Evolutionary conservation across 768 basidiomycete genomes (phyloP).

Genomic region (Gymnopilus dilepis): DNA sequence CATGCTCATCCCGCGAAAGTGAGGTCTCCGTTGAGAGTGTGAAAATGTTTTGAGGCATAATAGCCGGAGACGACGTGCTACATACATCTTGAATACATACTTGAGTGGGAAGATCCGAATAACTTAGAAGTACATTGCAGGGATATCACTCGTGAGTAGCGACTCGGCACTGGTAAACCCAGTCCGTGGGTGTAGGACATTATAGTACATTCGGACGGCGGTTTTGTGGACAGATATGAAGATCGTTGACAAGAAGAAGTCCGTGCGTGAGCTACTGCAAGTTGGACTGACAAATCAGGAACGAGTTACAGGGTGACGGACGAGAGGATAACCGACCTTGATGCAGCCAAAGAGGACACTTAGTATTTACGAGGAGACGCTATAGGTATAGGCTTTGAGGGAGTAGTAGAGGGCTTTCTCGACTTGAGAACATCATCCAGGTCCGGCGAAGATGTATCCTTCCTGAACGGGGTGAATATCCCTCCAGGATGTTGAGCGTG

Average conservation of each 20-base stretch:
- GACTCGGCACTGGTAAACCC: neutral
- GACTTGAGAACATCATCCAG: conserved; percentile 25
- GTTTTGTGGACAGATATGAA: neutral
- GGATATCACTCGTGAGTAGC: conserved; percentile 1
- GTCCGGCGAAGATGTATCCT: conserved; percentile 26
- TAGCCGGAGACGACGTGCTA: neutral
- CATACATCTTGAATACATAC: neutral
- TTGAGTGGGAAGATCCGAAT: neutral
- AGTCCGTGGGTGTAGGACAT: neutral
- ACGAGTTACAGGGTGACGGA: neutral
- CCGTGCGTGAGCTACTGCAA: neutral
- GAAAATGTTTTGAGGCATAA: neutral
- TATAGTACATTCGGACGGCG: neutral
- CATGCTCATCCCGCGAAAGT: conserved; percentile 12
- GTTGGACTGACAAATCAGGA: neutral
- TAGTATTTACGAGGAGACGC: neutral
- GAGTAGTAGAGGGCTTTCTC: conserved; percentile 12
- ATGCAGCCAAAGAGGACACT: neutral
- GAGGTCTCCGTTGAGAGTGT: neutral
- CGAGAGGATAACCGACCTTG: neutral
- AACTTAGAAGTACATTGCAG: neutral
- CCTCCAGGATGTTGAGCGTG: conserved; percentile 8
- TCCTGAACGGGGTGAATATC: conserved; percentile 22
- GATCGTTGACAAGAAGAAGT: neutral
- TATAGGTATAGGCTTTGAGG: conserved; percentile 13